These are phyloP conservation scores for Fonsecaea pedrosoi DNA, from an alignment of 2,329 filamentous ascomycete genomes.

Conservation along the genomic window DNA sequence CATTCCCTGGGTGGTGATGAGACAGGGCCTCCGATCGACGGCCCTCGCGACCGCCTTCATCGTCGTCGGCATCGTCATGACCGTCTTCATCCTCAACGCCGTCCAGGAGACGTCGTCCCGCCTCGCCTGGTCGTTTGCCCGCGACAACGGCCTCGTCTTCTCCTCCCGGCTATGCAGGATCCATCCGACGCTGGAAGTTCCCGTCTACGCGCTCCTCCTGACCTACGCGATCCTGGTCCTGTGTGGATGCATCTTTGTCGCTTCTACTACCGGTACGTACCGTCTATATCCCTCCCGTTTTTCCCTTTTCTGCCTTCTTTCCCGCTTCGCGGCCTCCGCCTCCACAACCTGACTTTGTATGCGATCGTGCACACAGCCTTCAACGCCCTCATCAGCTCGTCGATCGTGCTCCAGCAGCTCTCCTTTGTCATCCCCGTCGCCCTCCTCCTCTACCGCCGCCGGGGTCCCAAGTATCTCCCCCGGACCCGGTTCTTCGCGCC, in stretches of 20 bases:
- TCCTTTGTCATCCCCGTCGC: slow-evolving; percentile 54
- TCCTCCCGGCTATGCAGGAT: slow-evolving; percentile 35
- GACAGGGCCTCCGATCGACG: slow-evolving; percentile 30
- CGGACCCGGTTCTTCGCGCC: slow-evolving; percentile 15
- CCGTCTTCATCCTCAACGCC: slow-evolving; percentile 64
- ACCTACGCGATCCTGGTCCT: slow-evolving; percentile 38
- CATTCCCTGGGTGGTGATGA: slow-evolving; percentile 14
- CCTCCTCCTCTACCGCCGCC: slow-evolving; percentile 20
- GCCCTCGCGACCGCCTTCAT: slow-evolving; percentile 37
- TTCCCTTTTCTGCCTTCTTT: too few relatives aligned
- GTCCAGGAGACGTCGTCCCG: slow-evolving; percentile 61
- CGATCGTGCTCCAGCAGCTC: slow-evolving; percentile 62
- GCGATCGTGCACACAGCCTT: slow-evolving; percentile 50
- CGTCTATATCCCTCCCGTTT: slow-evolving; percentile 51
- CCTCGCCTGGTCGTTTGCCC: slow-evolving; percentile 55
- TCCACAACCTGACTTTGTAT: slow-evolving; percentile 46
- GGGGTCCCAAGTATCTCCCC: slow-evolving; percentile 18
- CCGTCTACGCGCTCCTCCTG: slow-evolving; percentile 39
- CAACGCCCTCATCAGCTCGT: slow-evolving; percentile 63
- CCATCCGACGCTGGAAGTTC: slow-evolving; percentile 37
- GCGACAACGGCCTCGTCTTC: slow-evolving; percentile 49
- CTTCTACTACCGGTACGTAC: slow-evolving; percentile 20
- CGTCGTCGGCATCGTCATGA: slow-evolving; percentile 58
- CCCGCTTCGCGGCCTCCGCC: too few relatives aligned
- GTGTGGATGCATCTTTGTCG: slow-evolving; percentile 40